A percentile compares a stretch with the other conserved stretches of the same genome.
Evolutionary conservation across 805 yeast genomes (phyloP).

Genomic region (Suhomyces emberorum): DNA sequence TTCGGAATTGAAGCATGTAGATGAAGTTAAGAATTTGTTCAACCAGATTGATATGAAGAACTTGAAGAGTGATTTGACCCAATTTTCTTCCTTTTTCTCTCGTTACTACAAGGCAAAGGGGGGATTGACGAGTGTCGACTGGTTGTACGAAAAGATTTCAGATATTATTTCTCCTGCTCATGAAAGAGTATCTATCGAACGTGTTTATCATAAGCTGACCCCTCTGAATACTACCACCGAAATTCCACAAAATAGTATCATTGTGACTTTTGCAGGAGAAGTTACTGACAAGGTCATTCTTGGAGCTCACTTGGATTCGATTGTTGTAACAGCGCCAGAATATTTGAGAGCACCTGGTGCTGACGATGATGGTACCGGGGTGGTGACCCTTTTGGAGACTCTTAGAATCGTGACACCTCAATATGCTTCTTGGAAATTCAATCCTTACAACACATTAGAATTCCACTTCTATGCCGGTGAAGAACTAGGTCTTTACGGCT

Average conservation of each 20-base stretch:
- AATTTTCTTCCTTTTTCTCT: slow-evolving; percentile 51
- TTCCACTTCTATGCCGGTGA: slow-evolving; percentile 96
- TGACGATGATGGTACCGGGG: slow-evolving; percentile 91
- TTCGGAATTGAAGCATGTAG: slow-evolving; percentile 26
- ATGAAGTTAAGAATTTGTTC: slow-evolving; percentile 40
- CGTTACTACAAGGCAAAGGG: slow-evolving; percentile 57
- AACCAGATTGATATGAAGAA: slow-evolving; percentile 42
- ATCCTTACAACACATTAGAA: slow-evolving; percentile 73
- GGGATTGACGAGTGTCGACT: slow-evolving; percentile 69
- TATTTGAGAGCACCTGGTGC: slow-evolving; percentile 84
- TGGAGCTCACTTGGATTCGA: slow-evolving; percentile 89
- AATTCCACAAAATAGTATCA: slow-evolving; percentile 78
- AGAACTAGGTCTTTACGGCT: slow-evolving; percentile 88
- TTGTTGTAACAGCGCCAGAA: slow-evolving; percentile 68
- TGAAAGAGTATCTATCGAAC: slow-evolving; percentile 34
- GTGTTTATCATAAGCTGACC: slow-evolving; percentile 61
- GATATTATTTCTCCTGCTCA: slow-evolving; percentile 30
- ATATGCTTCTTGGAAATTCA: slow-evolving; percentile 31
- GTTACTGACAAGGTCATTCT: slow-evolving; percentile 57
- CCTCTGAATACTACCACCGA: too few species aligned
- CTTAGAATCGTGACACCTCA: slow-evolving; percentile 54
- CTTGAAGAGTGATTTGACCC: slow-evolving; percentile 53
- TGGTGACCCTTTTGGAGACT: slow-evolving; percentile 73
- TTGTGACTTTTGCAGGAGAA: slow-evolving; percentile 60
- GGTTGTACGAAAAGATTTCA: slow-evolving; percentile 56